A percentile compares a stretch with the other conserved stretches of the same genome.
These are phyloP conservation scores for Colletotrichum sojae DNA, from an alignment of 2,329 filamentous ascomycete species.

Conservation along the genomic window DNA sequence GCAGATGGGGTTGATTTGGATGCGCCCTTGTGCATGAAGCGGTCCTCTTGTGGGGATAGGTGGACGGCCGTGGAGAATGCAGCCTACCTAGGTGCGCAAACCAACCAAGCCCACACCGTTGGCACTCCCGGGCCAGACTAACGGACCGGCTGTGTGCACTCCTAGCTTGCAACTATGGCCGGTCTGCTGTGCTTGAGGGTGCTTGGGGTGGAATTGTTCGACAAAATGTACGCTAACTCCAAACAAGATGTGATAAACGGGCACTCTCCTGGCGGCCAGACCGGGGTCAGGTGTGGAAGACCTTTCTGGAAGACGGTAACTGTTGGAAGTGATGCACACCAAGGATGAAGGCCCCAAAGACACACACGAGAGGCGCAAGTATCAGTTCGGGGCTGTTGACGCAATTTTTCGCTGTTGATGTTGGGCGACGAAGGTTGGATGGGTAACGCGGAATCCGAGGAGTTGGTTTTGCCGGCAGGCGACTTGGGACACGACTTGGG, in stretches of 20 bases:
- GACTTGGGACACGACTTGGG: neutral
- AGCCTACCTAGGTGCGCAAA: conserved; percentile 19
- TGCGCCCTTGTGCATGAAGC: conserved; percentile 41
- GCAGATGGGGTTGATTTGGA: conserved; percentile 39
- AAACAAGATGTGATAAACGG: conserved; percentile 29
- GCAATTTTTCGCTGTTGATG: conserved; percentile 27
- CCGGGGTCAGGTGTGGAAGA: conserved; percentile 30
- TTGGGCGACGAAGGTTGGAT: conserved; percentile 17
- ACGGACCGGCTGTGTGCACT: conserved; percentile 15
- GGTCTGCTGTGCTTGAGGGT: conserved; percentile 4
- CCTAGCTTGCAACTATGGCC: conserved; percentile 18
- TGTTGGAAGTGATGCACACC: conserved; percentile 30
- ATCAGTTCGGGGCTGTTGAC: conserved; percentile 27
- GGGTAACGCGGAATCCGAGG: conserved; percentile 21
- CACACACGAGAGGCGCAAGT: conserved; percentile 14
- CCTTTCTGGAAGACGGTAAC: conserved; percentile 34
- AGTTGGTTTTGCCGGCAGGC: conserved; percentile 18
- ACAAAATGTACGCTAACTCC: conserved; percentile 26
- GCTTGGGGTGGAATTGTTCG: conserved; percentile 11
- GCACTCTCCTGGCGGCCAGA: conserved; percentile 22
- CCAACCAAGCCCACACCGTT: conserved; percentile 28
- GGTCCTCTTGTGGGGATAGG: conserved; percentile 37
- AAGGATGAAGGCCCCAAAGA: conserved; percentile 20
- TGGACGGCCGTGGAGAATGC: conserved; percentile 39
- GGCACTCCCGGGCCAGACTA: conserved; percentile 23